Conservation (phyloP, 2,329 filamentous ascomycete species). For the Alternaria novae-zelandiae region DNA sequence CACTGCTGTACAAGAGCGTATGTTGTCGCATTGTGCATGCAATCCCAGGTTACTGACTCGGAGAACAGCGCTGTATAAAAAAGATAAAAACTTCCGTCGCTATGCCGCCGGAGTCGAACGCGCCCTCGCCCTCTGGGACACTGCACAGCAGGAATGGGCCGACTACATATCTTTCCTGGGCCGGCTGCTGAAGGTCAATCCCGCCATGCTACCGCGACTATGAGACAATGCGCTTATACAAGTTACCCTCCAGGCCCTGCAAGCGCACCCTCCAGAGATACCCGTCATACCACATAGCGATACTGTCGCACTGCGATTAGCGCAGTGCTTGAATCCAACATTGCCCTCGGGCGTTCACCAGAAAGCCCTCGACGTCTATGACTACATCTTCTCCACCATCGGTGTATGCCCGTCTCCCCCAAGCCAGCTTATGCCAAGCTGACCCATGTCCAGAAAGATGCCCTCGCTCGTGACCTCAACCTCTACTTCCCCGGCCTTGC, state of each 20-base stretch:
- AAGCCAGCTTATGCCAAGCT: slow-evolving; percentile 22
- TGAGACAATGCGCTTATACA: slow-evolving; percentile 32
- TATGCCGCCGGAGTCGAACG: slow-evolving; percentile 90
- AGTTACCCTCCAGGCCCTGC: slow-evolving; percentile 70
- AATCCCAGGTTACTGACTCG: slow-evolving; percentile 9
- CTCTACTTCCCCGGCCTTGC: slow-evolving; percentile 90
- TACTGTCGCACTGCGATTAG: slow-evolving; percentile 84
- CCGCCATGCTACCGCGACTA: slow-evolving; percentile 14
- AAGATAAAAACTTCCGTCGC: slow-evolving; percentile 76
- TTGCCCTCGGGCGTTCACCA: slow-evolving; percentile 97
- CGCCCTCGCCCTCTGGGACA: slow-evolving; percentile 88
- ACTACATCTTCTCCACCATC: slow-evolving; percentile 84
- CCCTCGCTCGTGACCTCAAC: slow-evolving; percentile 79
- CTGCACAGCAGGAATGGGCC: slow-evolving; percentile 95
- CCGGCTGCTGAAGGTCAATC: slow-evolving; percentile 79
- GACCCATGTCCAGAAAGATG: slow-evolving; percentile 62
- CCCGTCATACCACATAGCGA: slow-evolving; percentile 80
- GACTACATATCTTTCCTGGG: slow-evolving; percentile 98
- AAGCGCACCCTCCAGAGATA: slow-evolving; percentile 78
- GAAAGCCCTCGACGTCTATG: slow-evolving; percentile 94
- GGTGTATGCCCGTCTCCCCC: slow-evolving; percentile 58
- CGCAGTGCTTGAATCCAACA: slow-evolving; percentile 92
- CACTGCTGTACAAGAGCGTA: slow-evolving; percentile 79
- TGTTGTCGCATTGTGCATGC: slow-evolving; percentile 34
- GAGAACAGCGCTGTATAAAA: slow-evolving; percentile 61